phyloP scores from a whole-genome alignment of 768 basidiomycete genomes.

The Zangia roseola region DNA sequence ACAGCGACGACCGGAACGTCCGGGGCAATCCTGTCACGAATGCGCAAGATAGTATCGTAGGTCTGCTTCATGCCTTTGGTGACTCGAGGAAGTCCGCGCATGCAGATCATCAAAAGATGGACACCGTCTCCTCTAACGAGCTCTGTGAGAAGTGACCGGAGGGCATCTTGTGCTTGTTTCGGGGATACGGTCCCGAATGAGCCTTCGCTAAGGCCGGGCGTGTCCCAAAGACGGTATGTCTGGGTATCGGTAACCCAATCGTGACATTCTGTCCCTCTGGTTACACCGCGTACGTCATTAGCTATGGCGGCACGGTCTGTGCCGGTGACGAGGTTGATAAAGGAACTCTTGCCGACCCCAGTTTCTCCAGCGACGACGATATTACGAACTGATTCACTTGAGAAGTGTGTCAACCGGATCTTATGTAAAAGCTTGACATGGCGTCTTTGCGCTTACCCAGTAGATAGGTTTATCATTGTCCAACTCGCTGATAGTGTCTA shows the following conservation, averaged over 20 bases:
- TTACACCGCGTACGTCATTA: conserved; percentile 24
- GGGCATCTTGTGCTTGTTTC: conserved; percentile 24
- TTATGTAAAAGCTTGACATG: neutral
- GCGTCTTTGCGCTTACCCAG: conserved; percentile 2
- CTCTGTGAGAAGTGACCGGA: conserved; percentile 27
- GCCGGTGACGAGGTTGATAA: conserved; percentile 30
- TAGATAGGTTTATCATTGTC: conserved; percentile 6
- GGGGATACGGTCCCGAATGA: conserved; percentile 23
- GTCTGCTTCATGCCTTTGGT: conserved; percentile 30
- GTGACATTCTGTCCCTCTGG: conserved; percentile 19
- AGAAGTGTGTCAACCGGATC: conserved; percentile 6
- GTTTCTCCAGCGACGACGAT: conserved; percentile 30
- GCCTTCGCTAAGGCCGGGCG: conserved; percentile 31
- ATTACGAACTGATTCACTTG: conserved; percentile 22
- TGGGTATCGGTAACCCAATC: conserved; percentile 13
- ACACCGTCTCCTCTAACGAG: conserved; percentile 17
- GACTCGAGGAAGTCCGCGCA: conserved; percentile 25
- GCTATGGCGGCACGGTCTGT: conserved; percentile 20
- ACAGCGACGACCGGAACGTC: conserved; percentile 25
- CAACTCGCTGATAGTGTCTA: conserved; percentile 1
- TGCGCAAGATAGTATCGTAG: conserved; percentile 20
- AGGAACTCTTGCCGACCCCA: conserved; percentile 31
- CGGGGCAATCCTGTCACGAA: conserved; percentile 19
- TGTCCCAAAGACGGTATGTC: conserved; percentile 32
- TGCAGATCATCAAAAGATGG: conserved; percentile 28